Conservation (phyloP, 192 early-diverging fungal species). For the Coemansia umbellata region DNA sequence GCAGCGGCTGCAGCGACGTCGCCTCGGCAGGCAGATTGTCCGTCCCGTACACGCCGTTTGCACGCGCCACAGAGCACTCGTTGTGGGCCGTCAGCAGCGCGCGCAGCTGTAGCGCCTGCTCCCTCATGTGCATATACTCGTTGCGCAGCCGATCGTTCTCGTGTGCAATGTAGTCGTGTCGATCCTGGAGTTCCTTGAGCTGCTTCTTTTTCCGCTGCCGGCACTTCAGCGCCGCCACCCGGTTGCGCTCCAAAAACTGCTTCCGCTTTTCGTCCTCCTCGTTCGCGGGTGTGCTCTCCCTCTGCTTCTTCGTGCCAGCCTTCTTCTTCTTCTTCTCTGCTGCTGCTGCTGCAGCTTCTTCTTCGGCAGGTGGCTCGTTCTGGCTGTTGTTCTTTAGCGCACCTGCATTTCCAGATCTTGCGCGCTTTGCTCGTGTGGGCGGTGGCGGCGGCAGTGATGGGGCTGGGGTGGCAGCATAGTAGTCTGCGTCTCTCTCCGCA, state of each 20-base stretch:
- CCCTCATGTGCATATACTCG: constrained; percentile 53
- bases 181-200: constrained; percentile 71
- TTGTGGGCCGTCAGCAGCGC: constrained; percentile 73
- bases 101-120: constrained; percentile 72
- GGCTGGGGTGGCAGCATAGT: neutral
- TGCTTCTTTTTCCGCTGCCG: constrained; percentile 91
- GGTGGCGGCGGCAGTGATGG: neutral
- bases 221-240: constrained; percentile 85
- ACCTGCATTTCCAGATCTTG: no score
- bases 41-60: constrained; percentile 60
- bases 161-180: constrained; percentile 30
- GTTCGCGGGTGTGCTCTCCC: neutral
- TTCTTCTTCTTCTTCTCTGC: neutral
- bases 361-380: neutral
- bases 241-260: constrained; percentile 86
- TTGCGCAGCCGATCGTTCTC: constrained; percentile 41
- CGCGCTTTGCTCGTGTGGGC: constrained; percentile 14
- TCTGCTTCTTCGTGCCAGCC: neutral
- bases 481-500: no score
- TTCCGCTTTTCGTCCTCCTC: constrained; percentile 69
- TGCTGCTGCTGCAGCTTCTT: constrained; percentile 1
- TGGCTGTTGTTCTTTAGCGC: neutral
- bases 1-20: constrained; percentile 15
- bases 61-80: constrained; percentile 67
- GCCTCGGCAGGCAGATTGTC: constrained; percentile 33